phyloP scores from a whole-genome alignment of 2,329 filamentous ascomycete species.

The Nemania diffusa region DNA sequence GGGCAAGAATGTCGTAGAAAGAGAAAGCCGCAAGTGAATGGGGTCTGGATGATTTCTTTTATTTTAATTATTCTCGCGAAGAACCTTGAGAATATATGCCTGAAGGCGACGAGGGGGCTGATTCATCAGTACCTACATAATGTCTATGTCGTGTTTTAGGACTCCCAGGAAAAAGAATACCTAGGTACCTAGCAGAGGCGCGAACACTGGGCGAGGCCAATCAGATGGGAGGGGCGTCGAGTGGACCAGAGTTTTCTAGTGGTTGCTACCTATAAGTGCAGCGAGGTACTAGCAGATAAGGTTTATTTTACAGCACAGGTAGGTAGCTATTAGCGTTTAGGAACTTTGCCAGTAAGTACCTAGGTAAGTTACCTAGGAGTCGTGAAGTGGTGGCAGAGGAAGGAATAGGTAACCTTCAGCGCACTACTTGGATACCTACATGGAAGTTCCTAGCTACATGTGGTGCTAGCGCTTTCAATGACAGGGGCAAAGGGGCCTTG shows the following conservation, averaged over 20 bases:
- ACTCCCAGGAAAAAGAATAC: neutral
- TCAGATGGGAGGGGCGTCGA: neutral
- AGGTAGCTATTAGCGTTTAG: neutral
- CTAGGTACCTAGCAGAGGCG: neutral
- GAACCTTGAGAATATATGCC: neutral
- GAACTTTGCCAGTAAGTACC: neutral
- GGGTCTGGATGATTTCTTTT: neutral
- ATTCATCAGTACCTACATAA: neutral
- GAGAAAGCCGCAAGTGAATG: neutral
- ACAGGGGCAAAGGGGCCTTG: neutral
- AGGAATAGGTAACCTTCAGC: neutral
- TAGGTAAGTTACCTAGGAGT: neutral
- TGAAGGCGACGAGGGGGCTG: constrained; percentile 2
- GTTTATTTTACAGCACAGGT: neutral
- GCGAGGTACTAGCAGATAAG: neutral
- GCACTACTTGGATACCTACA: neutral
- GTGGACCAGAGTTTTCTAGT: neutral
- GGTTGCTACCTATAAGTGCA: neutral
- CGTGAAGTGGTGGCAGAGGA: neutral
- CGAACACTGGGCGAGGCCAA: neutral
- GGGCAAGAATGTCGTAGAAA: neutral
- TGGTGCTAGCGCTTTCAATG: neutral
- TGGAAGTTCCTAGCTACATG: neutral
- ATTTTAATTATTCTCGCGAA: neutral
- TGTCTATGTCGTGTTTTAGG: neutral